Conservation (phyloP, 495 filamentous ascomycete genomes). For the Hypomontagnella monticulosa region DNA sequence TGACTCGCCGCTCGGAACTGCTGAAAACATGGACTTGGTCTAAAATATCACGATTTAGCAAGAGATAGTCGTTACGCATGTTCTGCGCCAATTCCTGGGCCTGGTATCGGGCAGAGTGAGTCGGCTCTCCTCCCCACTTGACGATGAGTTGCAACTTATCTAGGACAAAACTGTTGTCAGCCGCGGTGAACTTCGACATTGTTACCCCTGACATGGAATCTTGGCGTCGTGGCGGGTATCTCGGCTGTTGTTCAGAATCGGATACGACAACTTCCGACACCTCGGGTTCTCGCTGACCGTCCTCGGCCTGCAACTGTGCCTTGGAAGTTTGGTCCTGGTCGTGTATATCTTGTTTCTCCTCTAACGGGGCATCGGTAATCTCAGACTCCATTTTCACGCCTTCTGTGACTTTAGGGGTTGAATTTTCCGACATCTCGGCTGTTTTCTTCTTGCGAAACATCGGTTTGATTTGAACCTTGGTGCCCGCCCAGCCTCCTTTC, state of each 20-base stretch:
- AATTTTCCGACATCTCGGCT: constrained; percentile 50
- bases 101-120: constrained; percentile 96
- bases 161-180: constrained; percentile 85
- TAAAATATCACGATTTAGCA: constrained; percentile 91
- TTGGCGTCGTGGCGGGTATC: constrained; percentile 65
- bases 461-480: constrained; percentile 98
- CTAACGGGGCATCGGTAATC: constrained; percentile 71
- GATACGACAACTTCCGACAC: constrained; percentile 27
- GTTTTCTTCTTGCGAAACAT: constrained; percentile 89
- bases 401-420: constrained; percentile 37
- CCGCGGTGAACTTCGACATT: constrained; percentile 87
- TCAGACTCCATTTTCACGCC: constrained; percentile 38
- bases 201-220: constrained; percentile 88
- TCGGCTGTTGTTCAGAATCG: constrained; percentile 37
- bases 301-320: constrained; percentile 22
- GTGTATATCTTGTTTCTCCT: constrained; percentile 63
- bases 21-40: constrained; percentile 93
- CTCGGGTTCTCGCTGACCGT: constrained; percentile 25
- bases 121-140: constrained; percentile 99
- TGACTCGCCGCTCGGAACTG: constrained; percentile 92
- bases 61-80: constrained; percentile 91
- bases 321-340: constrained; percentile 19
- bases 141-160: constrained; percentile 98
- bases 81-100: constrained; percentile 92
- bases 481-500: constrained; percentile 92